Percentiles rank a stretch among this genome's conserved stretches.
Evolutionary conservation across 2,329 filamentous ascomycete species (phyloP).

Genomic region (Cordyceps militaris): DNA sequence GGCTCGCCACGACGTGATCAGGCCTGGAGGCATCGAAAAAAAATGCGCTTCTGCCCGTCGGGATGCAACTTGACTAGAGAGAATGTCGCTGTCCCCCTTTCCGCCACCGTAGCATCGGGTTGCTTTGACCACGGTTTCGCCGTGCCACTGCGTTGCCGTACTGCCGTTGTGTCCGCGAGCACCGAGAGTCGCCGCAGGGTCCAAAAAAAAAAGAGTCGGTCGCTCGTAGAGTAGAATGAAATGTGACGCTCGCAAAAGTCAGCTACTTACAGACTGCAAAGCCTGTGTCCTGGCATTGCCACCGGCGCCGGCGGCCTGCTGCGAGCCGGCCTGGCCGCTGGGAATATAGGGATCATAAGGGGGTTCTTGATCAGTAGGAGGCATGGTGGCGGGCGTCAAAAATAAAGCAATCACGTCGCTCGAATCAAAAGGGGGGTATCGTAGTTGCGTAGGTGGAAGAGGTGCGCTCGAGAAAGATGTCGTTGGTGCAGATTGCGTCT

Average conservation of each 20-base stretch:
- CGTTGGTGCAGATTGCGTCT: neutral
- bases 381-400: constrained; percentile 33
- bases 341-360: constrained; percentile 90
- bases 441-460: neutral
- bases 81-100: neutral
- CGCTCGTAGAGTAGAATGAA: neutral
- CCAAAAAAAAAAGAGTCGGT: neutral
- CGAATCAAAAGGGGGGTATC: constrained; percentile 1
- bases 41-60: neutral
- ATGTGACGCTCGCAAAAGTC: constrained; percentile 10
- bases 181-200: neutral
- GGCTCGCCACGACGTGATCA: neutral
- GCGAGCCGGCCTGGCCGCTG: constrained; percentile 46
- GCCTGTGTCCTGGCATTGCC: constrained; percentile 52
- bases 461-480: constrained; percentile 1
- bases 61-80: neutral
- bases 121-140: neutral
- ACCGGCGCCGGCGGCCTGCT: constrained; percentile 31
- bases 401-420: neutral
- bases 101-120: neutral
- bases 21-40: neutral
- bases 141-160: neutral
- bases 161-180: neutral
- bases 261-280: constrained; percentile 73
- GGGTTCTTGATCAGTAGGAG: constrained; percentile 46